A percentile compares a stretch with the other conserved stretches of the same genome.
Evolutionary conservation across 805 yeast genomes (phyloP).

Genomic region (Candida palmyrensis): DNA sequence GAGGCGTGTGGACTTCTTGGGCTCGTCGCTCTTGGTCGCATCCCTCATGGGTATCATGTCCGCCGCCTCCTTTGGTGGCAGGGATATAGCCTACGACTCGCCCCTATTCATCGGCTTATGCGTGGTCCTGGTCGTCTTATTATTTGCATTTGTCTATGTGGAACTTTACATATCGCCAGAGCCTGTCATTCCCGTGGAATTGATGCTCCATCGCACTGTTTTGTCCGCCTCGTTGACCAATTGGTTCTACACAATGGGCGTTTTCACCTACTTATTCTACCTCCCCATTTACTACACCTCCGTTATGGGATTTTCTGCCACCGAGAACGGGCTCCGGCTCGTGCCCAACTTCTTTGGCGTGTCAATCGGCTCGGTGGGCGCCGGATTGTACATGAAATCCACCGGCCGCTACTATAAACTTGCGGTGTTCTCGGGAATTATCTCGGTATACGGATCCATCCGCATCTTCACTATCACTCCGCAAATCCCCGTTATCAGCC

Average conservation of each 20-base stretch:
- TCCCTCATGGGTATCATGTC: constrained; percentile 55
- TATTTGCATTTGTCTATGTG: constrained; percentile 41
- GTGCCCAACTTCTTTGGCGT: constrained; percentile 68
- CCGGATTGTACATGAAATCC: constrained; percentile 61
- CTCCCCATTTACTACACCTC: constrained; percentile 64
- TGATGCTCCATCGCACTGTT: constrained; percentile 56
- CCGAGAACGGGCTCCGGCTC: constrained; percentile 53
- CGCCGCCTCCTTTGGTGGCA: constrained; percentile 65
- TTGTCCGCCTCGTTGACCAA: constrained; percentile 61
- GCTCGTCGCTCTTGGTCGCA: constrained; percentile 54
- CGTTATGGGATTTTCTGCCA: constrained; percentile 47
- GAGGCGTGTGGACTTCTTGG: constrained; percentile 61
- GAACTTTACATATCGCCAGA: constrained; percentile 51
- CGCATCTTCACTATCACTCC: constrained; percentile 23
- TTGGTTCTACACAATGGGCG: constrained; percentile 67
- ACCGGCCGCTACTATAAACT: constrained; percentile 62
- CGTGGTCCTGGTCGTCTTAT: constrained; percentile 27
- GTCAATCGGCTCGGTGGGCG: constrained; percentile 58
- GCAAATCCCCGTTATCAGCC: constrained; percentile 13
- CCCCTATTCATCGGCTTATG: constrained; percentile 31
- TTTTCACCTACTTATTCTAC: constrained; percentile 59
- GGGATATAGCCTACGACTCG: constrained; percentile 44
- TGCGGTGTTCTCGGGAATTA: constrained; percentile 35
- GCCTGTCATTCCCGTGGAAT: constrained; percentile 63
- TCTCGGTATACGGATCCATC: constrained; percentile 44